Conservation (phyloP, 805 yeast species). For the Saturnispora dispora region DNA sequence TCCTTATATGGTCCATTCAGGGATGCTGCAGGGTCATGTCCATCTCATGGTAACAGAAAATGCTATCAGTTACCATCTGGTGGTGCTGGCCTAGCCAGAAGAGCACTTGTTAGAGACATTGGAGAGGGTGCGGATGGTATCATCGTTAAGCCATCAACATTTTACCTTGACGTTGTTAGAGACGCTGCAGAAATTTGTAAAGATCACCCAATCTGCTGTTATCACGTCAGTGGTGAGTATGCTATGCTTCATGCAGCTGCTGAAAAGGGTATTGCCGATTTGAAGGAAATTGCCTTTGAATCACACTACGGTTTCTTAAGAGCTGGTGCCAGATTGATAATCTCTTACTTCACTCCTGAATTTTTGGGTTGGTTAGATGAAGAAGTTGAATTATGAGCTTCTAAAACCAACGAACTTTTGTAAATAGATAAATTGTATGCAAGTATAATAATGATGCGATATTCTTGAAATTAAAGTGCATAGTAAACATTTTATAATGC, state of each 20-base stretch:
- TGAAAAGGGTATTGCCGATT: slow-evolving; percentile 84
- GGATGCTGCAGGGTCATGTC: slow-evolving; percentile 92
- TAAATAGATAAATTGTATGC: background rate
- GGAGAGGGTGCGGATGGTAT: slow-evolving; percentile 93
- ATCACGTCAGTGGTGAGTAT: slow-evolving; percentile 95
- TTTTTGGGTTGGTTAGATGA: slow-evolving; percentile 82
- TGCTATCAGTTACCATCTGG: slow-evolving; percentile 90
- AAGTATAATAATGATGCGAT: background rate
- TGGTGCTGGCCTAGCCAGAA: slow-evolving; percentile 86
- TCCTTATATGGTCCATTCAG: slow-evolving; percentile 93
- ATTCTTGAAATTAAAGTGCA: background rate
- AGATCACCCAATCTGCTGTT: slow-evolving; percentile 86
- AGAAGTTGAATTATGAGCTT: slow-evolving; percentile 16
- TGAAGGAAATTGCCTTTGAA: slow-evolving; percentile 73
- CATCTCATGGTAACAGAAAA: slow-evolving; percentile 84
- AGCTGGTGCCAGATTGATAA: slow-evolving; percentile 91
- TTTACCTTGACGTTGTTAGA: slow-evolving; percentile 81
- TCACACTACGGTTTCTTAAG: slow-evolving; percentile 84
- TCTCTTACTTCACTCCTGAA: slow-evolving; percentile 91
- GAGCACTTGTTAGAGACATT: slow-evolving; percentile 82
- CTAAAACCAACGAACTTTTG: background rate
- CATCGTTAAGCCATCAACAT: slow-evolving; percentile 92
- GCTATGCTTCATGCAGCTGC: slow-evolving; percentile 99
- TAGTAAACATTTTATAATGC: too few species aligned
- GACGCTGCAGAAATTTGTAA: slow-evolving; percentile 78